These are phyloP conservation scores for Protomyces inouyei DNA, from an alignment of 1,139 yeast genomes.

Conservation along the genomic window DNA sequence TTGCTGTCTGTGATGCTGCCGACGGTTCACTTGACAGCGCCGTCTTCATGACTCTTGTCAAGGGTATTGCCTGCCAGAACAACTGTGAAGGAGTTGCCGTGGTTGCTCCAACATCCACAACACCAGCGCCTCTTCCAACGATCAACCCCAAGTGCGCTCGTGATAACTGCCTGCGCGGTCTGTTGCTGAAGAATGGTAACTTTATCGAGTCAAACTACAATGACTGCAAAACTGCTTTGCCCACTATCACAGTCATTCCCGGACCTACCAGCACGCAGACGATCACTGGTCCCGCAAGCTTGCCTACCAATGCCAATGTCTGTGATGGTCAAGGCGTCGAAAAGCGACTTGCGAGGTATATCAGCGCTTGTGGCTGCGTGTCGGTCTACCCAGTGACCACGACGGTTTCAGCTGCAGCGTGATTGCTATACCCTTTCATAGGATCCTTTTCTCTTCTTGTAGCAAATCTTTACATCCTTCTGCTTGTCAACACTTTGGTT, in stretches of 20 bases:
- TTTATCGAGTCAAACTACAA: not conserved
- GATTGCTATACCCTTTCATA: too few species aligned
- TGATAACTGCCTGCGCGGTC: not conserved
- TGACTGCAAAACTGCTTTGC: not conserved
- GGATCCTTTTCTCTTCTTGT: too few species aligned
- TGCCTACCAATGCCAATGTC: not conserved
- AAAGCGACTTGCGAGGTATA: not conserved
- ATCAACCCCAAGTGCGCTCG: not conserved
- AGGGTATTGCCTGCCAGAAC: not conserved
- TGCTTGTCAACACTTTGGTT: too few species aligned
- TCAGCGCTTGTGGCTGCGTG: not conserved
- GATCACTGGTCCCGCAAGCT: not conserved
- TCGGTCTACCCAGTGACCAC: not conserved
- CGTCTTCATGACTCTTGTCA: not conserved
- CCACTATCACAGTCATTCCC: not conserved
- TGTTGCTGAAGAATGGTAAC: not conserved
- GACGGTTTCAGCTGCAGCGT: not conserved
- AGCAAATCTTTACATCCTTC: too few species aligned
- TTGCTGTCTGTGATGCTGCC: not conserved
- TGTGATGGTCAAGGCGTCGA: not conserved
- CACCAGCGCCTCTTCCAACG: not conserved
- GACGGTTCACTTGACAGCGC: not conserved
- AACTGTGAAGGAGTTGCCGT: not conserved
- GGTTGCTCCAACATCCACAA: not conserved
- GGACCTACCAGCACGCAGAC: not conserved